Conservation (phyloP, 805 yeast species). For the Spathaspora sp. region DNA sequence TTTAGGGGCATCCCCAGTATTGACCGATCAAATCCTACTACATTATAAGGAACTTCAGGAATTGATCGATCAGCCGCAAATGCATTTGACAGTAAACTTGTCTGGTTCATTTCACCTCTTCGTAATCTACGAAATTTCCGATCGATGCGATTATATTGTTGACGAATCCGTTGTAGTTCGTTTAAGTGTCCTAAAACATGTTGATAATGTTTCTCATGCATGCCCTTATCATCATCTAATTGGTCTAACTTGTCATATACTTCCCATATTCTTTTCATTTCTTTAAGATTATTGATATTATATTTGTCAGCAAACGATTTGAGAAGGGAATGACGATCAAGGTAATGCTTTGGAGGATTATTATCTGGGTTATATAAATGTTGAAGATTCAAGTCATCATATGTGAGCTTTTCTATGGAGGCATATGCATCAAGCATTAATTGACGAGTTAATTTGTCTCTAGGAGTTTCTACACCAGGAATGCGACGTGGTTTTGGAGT, state of each 20-base stretch:
- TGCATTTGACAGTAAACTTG: constrained; percentile 25
- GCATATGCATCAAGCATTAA: background rate
- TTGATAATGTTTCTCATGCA: constrained; percentile 35
- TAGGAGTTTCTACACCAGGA: background rate
- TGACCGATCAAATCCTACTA: constrained; percentile 38
- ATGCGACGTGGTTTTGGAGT: background rate
- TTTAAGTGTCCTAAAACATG: constrained; percentile 30
- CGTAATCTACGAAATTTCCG: constrained; percentile 35
- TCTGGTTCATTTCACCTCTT: constrained; percentile 24
- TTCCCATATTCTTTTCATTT: constrained; percentile 23
- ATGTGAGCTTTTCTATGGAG: background rate
- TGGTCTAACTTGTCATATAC: constrained; percentile 27
- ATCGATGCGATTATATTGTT: constrained; percentile 33
- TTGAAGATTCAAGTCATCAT: background rate
- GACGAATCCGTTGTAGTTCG: constrained; percentile 23
- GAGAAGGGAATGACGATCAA: constrained; percentile 28
- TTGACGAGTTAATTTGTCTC: background rate
- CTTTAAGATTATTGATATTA: constrained; percentile 28
- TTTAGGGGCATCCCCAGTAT: constrained; percentile 36
- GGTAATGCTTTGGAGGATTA: constrained; percentile 28
- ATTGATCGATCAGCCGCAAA: constrained; percentile 25
- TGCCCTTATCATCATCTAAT: constrained; percentile 34
- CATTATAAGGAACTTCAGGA: constrained; percentile 33
- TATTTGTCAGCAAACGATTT: constrained; percentile 33
- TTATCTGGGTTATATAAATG: background rate